Percentiles rank a stretch among this genome's conserved stretches.
These are phyloP conservation scores for Wickerhamomyces mucosus DNA, from an alignment of 805 yeast genomes.

Conservation along the genomic window DNA sequence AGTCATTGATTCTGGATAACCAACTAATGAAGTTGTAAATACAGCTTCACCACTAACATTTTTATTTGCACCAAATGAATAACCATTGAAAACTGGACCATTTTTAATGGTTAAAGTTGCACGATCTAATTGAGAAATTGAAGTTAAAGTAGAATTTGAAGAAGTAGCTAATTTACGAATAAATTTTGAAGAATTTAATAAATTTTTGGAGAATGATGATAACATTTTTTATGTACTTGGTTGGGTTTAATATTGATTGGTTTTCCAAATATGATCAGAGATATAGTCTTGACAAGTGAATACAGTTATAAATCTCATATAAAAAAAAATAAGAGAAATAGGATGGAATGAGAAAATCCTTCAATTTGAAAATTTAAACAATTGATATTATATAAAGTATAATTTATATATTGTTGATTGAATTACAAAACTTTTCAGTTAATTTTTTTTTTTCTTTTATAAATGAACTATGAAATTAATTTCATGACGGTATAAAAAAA, in stretches of 20 bases:
- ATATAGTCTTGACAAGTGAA: constrained; percentile 38
- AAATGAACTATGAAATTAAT: no score
- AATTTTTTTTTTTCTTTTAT: no score
- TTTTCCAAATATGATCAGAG: constrained; percentile 45
- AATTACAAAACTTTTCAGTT: no score
- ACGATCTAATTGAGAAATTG: constrained; percentile 39
- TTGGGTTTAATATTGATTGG: constrained; percentile 28
- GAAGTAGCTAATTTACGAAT: constrained; percentile 19
- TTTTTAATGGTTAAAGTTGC: constrained; percentile 87
- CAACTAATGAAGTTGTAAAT: constrained; percentile 94
- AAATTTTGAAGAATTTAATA: constrained; percentile 15
- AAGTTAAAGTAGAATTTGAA: constrained; percentile 17
- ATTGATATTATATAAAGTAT: no score
- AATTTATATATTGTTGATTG: no score
- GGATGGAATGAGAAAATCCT: no score
- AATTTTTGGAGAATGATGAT: constrained; percentile 19
- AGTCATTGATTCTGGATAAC: constrained; percentile 98
- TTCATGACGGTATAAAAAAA: no score
- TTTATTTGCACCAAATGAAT: constrained; percentile 91
- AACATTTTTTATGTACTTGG: constrained; percentile 9
- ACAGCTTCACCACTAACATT: constrained; percentile 96
- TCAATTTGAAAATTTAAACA: no score
- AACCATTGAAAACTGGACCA: constrained; percentile 90
- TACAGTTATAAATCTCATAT: constrained; percentile 20
- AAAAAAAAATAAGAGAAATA: constrained; percentile 2